Evolutionary conservation across 2,329 filamentous ascomycete genomes (phyloP), one percentile per base, ranked within the genome.

Genomic region (Hortaea werneckii): DNA sequence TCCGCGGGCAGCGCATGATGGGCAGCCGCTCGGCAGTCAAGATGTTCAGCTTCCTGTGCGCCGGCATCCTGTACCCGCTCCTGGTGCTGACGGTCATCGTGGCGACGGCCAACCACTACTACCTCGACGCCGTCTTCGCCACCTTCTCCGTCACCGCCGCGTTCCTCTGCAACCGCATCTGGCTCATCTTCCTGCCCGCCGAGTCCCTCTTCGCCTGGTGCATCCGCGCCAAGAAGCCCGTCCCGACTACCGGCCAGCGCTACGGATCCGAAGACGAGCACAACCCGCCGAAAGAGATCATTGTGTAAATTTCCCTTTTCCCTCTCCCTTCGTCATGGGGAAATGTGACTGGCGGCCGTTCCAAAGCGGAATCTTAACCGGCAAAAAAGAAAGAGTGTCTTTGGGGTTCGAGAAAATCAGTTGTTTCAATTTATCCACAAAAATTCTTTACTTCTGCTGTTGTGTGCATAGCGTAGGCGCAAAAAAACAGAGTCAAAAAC

Each of bases 31-130:
- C 40, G n/a, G 13, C 43, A 9, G 10, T 34, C 5, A 67, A 62
- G 0, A 44, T 74, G 27, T 51, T 66, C 63, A 40, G 66, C 32
- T 69, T 72, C 47, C 65, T 71, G 29, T 57, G 68, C 0, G 60
- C 63, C 1, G 64, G 60, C 10, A 69, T 73, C 39, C 56, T 66
- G 0, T 73, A 71, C 47, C 67, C 65, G 4, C 59, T 65, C 1
- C 62, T 74, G 27, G 70, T 72, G 46, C 65, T 65, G 6, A 58
- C 65, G 5, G 70, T 74, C 28, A 81, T 82, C 48, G 72, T 82
- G 28, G 73, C 77, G 11, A 81, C 78, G 0, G 78, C 77, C 30
- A 82, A 82, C 54, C 78, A 78, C 57, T 83, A 77, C 60, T 77
- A 70, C 64, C 65, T 78, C 47, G 75, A 78, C 55, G 75, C 75